Percentiles rank a stretch among this genome's conserved stretches.
Conservation (phyloP, 1,284 basidiomycete genomes). For the Puccinia horiana region DNA sequence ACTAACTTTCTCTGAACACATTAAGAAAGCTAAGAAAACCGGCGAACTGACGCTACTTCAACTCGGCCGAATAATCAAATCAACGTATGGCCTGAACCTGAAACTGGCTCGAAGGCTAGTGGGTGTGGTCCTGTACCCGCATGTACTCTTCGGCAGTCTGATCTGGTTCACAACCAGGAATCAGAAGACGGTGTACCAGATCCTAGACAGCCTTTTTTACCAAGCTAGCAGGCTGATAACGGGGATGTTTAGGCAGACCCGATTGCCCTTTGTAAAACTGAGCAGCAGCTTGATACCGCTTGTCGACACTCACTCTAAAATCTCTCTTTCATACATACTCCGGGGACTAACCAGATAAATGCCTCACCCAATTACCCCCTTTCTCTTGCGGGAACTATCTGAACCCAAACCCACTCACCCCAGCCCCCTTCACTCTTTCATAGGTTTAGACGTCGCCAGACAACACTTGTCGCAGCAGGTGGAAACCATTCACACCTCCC, state of each 20-base stretch:
- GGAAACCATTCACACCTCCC: neutral
- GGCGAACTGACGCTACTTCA: neutral
- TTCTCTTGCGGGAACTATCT: neutral
- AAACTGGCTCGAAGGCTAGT: neutral
- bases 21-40: neutral
- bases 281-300: neutral
- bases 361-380: neutral
- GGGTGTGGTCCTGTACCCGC: neutral
- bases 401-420: neutral
- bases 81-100: slow-evolving; percentile 11
- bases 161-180: slow-evolving; percentile 18
- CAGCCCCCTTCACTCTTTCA: neutral
- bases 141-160: slow-evolving; percentile 24
- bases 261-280: neutral
- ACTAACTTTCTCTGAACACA: slow-evolving; percentile 56
- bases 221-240: neutral
- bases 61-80: neutral
- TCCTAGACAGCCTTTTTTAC: neutral
- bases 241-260: neutral
- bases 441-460: neutral
- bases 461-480: neutral
- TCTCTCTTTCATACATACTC: neutral
- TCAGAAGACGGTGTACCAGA: neutral
- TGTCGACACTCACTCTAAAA: neutral
- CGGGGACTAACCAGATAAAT: neutral